A percentile compares a stretch with the other conserved stretches of the same genome.
These are phyloP conservation scores for Adansonia digitata DNA, from an alignment of 345 rosid species.

Conservation along the genomic window DNA sequence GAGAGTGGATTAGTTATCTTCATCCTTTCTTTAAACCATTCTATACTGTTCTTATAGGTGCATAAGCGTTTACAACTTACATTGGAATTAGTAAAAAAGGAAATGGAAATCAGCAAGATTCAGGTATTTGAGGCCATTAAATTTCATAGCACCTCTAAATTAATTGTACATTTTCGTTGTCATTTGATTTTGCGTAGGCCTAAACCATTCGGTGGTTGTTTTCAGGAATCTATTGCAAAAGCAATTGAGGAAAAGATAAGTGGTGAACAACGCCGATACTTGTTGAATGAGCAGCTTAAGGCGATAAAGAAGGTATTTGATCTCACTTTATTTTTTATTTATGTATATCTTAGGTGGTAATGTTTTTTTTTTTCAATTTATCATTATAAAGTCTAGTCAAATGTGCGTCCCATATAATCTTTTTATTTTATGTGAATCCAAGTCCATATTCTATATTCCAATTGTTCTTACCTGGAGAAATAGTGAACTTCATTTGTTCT, in stretches of 20 bases:
- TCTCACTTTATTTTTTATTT: slow-evolving; percentile 5
- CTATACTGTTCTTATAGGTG: slow-evolving; percentile 40
- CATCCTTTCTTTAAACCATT: not conserved
- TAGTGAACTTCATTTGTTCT: slow-evolving; percentile 18
- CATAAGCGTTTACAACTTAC: slow-evolving; percentile 83
- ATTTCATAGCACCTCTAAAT: not conserved
- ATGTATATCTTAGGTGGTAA: not conserved
- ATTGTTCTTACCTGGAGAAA: slow-evolving; percentile 1
- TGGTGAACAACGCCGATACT: slow-evolving; percentile 96
- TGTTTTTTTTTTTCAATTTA: not conserved
- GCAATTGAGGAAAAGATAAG: slow-evolving; percentile 99
- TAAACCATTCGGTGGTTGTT: slow-evolving; percentile 16
- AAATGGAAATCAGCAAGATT: slow-evolving; percentile 95
- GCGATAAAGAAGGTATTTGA: slow-evolving; percentile 88
- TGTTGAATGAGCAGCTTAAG: slow-evolving; percentile 97
- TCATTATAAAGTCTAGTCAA: not conserved
- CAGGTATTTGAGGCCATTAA: slow-evolving; percentile 48
- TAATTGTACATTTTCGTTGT: not conserved
- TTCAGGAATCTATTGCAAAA: slow-evolving; percentile 89
- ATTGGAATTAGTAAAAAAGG: slow-evolving; percentile 86
- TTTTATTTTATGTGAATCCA: not conserved
- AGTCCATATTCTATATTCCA: not conserved
- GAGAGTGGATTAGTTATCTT: not conserved
- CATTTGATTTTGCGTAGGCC: slow-evolving; percentile 9
- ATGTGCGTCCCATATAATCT: slow-evolving; percentile 2